Conservation (phyloP, 306 rosid genomes). For the Urtica urens region DNA sequence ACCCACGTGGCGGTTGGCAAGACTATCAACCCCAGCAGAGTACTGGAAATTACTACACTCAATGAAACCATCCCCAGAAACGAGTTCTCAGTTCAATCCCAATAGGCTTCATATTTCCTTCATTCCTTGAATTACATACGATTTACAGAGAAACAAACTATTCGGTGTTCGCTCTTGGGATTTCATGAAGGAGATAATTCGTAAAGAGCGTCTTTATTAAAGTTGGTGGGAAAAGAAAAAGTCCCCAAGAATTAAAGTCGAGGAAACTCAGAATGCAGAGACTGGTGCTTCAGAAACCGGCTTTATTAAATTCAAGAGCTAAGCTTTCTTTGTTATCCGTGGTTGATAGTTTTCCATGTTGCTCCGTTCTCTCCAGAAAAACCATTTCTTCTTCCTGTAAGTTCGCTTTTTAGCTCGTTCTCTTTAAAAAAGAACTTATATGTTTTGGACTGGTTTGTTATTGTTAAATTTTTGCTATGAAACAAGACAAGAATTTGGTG, state of each 20-base stretch:
- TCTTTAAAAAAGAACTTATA: not conserved
- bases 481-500: not conserved
- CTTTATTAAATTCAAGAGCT: constrained; percentile 33
- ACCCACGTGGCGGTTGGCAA: constrained; percentile 40
- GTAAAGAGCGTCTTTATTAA: constrained; percentile 12
- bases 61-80: constrained; percentile 6
- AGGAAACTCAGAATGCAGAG: constrained; percentile 40
- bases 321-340: constrained; percentile 52
- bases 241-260: not conserved
- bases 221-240: not conserved
- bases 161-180: constrained; percentile 4
- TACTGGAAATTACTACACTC: not conserved
- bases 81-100: constrained; percentile 6
- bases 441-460: not conserved
- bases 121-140: too few relatives aligned
- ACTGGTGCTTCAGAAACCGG: constrained; percentile 40
- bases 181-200: constrained; percentile 25
- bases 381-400: constrained; percentile 40
- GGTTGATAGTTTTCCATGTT: constrained; percentile 43
- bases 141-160: not conserved
- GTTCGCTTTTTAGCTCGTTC: not conserved
- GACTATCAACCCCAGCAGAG: not conserved
- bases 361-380: constrained; percentile 20
- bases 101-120: not conserved
- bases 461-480: not conserved